These are phyloP conservation scores for Teunomyces pallodes DNA, from an alignment of 805 yeast genomes.

Conservation along the genomic window DNA sequence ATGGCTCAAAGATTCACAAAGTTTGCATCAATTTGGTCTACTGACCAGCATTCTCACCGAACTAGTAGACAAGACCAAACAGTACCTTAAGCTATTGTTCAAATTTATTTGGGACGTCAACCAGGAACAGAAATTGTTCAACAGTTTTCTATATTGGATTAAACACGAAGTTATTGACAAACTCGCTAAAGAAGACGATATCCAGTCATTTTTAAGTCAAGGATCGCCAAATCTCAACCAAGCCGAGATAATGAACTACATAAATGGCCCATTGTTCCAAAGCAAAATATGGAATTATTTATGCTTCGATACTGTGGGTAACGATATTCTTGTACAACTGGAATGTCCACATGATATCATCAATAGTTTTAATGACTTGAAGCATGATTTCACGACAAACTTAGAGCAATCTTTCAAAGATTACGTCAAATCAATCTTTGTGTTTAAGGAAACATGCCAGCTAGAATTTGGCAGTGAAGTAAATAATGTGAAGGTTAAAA, in stretches of 20 bases:
- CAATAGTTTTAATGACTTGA: conserved; percentile 1
- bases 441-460: conserved; percentile 1
- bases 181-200: conserved; percentile 37
- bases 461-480: background rate
- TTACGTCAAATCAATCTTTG: conserved; percentile 4
- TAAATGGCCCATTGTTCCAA: conserved; percentile 20
- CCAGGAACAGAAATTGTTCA: conserved; percentile 46
- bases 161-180: conserved; percentile 34
- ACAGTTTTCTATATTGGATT: conserved; percentile 46
- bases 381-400: background rate
- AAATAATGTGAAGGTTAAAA: conserved; percentile 5
- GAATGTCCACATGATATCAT: background rate
- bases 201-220: conserved; percentile 10
- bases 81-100: conserved; percentile 32
- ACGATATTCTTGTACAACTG: conserved; percentile 11
- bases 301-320: conserved; percentile 11
- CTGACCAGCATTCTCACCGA: conserved; percentile 2
- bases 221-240: conserved; percentile 12
- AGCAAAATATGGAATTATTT: conserved; percentile 20
- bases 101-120: conserved; percentile 42
- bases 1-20: conserved; percentile 29
- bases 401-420: conserved; percentile 4
- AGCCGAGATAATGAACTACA: conserved; percentile 22
- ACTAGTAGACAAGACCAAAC: conserved; percentile 15
- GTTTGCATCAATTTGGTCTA: conserved; percentile 10